These are phyloP conservation scores for Daldinia grandis DNA, from an alignment of 495 filamentous ascomycete genomes.

Conservation along the genomic window DNA sequence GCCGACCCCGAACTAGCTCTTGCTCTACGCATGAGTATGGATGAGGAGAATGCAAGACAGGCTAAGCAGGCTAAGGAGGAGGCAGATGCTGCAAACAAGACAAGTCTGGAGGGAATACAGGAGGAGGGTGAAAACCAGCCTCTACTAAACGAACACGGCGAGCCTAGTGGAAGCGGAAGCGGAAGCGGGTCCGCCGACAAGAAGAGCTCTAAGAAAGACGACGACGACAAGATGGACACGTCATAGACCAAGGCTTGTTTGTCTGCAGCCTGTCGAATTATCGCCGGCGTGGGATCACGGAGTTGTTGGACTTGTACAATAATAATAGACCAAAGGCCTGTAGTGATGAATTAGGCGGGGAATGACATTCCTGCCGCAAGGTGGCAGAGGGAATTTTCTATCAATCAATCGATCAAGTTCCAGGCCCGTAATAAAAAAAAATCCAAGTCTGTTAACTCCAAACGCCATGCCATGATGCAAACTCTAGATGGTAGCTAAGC, in stretches of 20 bases:
- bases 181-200: constrained; percentile 54
- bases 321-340: constrained; percentile 34
- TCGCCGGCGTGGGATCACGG: constrained; percentile 32
- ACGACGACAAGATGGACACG: constrained; percentile 89
- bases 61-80: constrained; percentile 82
- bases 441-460: constrained; percentile 31
- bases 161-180: constrained; percentile 67
- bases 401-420: constrained; percentile 16
- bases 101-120: constrained; percentile 80
- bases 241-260: constrained; percentile 64
- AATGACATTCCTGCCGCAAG: constrained; percentile 15
- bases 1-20: constrained; percentile 92
- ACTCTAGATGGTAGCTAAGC: constrained; percentile 17
- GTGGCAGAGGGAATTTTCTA: constrained; percentile 9
- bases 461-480: constrained; percentile 43
- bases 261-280: constrained; percentile 4
- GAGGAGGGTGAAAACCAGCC: constrained; percentile 79
- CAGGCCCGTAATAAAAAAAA: constrained; percentile 5
- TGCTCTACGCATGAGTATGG: constrained; percentile 96
- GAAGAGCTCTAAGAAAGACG: constrained; percentile 71
- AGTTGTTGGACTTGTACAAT: constrained; percentile 42
- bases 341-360: constrained; percentile 20
- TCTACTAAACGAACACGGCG: constrained; percentile 70
- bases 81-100: constrained; percentile 71
- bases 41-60: constrained; percentile 94